Evolutionary conservation across 345 rosid species (phyloP).

Genomic region (Dovyalis caffra): DNA sequence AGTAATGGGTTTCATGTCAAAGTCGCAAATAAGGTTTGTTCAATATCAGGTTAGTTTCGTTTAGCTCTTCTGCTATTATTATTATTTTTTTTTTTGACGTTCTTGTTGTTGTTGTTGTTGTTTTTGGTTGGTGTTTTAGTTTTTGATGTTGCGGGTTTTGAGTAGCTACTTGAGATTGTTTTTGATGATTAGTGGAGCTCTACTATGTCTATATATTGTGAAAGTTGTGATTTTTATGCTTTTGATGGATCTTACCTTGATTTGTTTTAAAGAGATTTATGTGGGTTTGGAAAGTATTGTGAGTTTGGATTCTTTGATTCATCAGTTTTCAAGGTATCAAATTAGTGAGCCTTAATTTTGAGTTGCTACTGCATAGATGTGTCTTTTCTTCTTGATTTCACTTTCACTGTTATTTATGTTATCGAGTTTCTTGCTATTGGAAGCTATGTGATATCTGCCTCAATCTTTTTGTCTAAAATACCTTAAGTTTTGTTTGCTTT

Average conservation of each 20-base stretch:
- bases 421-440: neutral
- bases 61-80: neutral
- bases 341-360: slow-evolving; percentile 8
- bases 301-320: neutral
- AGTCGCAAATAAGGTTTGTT: slow-evolving; percentile 29
- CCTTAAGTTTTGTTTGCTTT: neutral
- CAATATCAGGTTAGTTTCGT: slow-evolving; percentile 38
- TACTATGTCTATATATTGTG: neutral
- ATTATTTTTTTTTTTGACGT: neutral
- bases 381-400: slow-evolving; percentile 5
- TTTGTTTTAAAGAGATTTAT: neutral
- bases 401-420: neutral
- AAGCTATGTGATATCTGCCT: neutral
- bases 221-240: slow-evolving; percentile 10
- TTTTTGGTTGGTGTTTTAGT: neutral
- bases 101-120: neutral
- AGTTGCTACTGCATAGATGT: neutral
- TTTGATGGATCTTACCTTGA: slow-evolving; percentile 21
- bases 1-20: slow-evolving; percentile 31
- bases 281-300: neutral
- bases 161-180: slow-evolving; percentile 9
- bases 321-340: neutral
- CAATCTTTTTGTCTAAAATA: neutral
- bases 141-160: neutral
- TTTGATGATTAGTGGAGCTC: slow-evolving; percentile 3